Evolutionary conservation across 257 asterid genomes (phyloP).

Genomic region (Lantana camara): DNA sequence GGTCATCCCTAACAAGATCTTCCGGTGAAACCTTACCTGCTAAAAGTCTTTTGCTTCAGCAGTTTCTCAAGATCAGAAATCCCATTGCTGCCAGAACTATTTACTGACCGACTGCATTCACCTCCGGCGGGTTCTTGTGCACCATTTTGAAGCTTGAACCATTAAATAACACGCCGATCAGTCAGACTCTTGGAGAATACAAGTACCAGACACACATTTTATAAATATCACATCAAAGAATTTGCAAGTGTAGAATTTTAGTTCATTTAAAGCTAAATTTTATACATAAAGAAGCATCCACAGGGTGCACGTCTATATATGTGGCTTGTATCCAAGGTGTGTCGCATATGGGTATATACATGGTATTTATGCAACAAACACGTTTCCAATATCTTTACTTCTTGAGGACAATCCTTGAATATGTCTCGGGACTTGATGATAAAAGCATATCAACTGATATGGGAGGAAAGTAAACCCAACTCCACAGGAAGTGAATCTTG

Average conservation of each 20-base stretch:
- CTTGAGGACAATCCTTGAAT: neutral
- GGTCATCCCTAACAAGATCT: neutral
- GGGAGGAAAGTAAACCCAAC: neutral
- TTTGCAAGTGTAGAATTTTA: neutral
- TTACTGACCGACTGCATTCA: conserved; percentile 33
- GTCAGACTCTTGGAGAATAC: neutral
- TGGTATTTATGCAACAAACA: neutral
- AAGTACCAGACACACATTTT: neutral
- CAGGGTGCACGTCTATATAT: neutral
- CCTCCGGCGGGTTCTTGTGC: conserved; percentile 37
- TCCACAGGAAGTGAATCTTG: neutral
- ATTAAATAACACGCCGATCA: conserved; percentile 6
- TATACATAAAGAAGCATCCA: neutral
- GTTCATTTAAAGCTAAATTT: neutral
- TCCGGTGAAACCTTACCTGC: conserved; percentile 40
- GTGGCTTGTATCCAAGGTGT: neutral
- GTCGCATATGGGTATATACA: neutral
- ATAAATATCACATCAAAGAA: neutral
- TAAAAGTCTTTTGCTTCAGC: conserved; percentile 66
- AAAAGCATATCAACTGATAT: neutral
- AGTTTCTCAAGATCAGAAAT: conserved; percentile 67
- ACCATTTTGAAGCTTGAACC: conserved; percentile 36
- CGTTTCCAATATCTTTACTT: neutral
- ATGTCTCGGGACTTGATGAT: neutral
- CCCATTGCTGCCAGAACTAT: conserved; percentile 29